These are phyloP conservation scores for Sugiyamaella americana DNA, from an alignment of 805 yeast species.

Conservation along the genomic window DNA sequence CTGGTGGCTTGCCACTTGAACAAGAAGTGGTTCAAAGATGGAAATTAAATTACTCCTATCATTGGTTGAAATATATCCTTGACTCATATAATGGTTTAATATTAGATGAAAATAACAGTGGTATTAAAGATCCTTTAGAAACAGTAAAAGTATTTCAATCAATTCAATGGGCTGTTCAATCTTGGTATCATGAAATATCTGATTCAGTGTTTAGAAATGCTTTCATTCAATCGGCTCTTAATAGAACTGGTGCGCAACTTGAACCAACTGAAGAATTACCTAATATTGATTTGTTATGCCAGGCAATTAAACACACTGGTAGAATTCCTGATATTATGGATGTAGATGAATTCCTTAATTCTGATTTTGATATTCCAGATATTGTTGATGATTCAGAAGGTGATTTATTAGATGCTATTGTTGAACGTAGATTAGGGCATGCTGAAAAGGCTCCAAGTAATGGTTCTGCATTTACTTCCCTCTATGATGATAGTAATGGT, in stretches of 20 bases:
- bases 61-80: constrained; percentile 5
- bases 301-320: constrained; percentile 4
- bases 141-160: constrained; percentile 6
- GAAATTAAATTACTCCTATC: constrained; percentile 10
- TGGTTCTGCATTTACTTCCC: neutral
- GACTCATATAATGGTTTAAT: neutral
- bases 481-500: neutral
- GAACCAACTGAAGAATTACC: constrained; percentile 3
- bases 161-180: constrained; percentile 10
- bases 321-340: constrained; percentile 2
- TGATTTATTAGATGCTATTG: constrained; percentile 9
- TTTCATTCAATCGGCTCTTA: constrained; percentile 4
- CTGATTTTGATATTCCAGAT: constrained; percentile 5
- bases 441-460: neutral
- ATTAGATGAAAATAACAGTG: neutral
- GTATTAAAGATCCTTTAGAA: constrained; percentile 4
- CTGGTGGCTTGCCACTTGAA: constrained; percentile 11
- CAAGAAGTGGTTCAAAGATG: constrained; percentile 9
- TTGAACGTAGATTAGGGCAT: constrained; percentile 9
- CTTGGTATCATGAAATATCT: constrained; percentile 11
- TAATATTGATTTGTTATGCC: constrained; percentile 1
- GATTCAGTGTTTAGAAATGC: constrained; percentile 1
- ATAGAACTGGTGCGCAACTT: neutral
- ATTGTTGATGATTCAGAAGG: constrained; percentile 7
- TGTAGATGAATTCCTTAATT: constrained; percentile 6